Conservation (phyloP, 495 filamentous ascomycete species). For the Cairneyella variabilis region DNA sequence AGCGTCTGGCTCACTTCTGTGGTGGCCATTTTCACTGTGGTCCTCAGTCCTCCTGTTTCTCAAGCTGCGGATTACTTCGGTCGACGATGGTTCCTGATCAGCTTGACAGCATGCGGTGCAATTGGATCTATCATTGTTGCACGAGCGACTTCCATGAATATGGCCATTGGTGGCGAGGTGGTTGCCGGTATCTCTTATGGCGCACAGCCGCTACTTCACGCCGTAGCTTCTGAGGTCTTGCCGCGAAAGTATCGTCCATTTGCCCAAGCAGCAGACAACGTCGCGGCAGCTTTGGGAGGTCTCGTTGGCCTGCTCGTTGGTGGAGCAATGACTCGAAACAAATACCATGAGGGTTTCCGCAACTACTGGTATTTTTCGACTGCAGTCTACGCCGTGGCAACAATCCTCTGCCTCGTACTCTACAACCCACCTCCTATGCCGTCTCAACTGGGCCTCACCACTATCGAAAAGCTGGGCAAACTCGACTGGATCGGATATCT, state of each 20-base stretch:
- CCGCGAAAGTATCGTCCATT: constrained; percentile 28
- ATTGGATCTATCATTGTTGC: constrained; percentile 30
- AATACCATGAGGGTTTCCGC: neutral
- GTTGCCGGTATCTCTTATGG: constrained; percentile 29
- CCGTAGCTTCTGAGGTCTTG: constrained; percentile 33
- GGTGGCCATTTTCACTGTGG: constrained; percentile 31
- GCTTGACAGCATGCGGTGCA: constrained; percentile 28
- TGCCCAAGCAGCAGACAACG: constrained; percentile 29
- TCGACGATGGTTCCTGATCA: constrained; percentile 32
- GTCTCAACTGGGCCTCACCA: neutral
- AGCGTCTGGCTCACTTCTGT: constrained; percentile 27
- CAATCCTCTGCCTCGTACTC: neutral
- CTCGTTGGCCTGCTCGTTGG: constrained; percentile 18
- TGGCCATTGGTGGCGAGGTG: constrained; percentile 31
- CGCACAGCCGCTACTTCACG: constrained; percentile 33
- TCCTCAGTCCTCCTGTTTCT: constrained; percentile 29
- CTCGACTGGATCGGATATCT: constrained; percentile 35
- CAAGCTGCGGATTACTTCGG: constrained; percentile 38
- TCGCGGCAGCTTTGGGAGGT: constrained; percentile 22
- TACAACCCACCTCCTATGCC: neutral
- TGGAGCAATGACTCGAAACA: neutral
- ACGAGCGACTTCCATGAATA: constrained; percentile 28
- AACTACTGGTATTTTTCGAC: neutral
- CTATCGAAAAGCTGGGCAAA: constrained; percentile 26
- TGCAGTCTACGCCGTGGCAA: neutral